Conservation (phyloP, 2,329 filamentous ascomycete genomes). For the Xylariaceae sp. region DNA sequence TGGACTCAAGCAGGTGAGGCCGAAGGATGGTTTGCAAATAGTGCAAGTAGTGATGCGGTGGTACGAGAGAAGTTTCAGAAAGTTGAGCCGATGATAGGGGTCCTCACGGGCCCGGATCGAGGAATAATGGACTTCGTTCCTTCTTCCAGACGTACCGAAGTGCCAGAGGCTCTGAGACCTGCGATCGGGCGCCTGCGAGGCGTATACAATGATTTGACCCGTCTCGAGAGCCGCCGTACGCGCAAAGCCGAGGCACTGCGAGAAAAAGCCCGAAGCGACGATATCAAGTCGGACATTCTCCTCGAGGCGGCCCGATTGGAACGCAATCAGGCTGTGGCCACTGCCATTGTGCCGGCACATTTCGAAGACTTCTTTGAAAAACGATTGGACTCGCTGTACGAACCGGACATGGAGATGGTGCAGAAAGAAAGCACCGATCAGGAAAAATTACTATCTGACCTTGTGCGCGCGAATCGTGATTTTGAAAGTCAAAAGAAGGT, state of each 20-base stretch:
- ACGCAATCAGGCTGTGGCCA: conserved; percentile 74
- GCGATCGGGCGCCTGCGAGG: conserved; percentile 75
- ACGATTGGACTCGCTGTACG: conserved; percentile 72
- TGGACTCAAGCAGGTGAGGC: conserved; percentile 76
- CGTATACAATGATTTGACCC: conserved; percentile 78
- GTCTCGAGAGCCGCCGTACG: conserved; percentile 76
- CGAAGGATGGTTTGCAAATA: conserved; percentile 76
- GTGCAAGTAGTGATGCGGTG: conserved; percentile 52
- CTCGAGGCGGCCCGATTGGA: conserved; percentile 82
- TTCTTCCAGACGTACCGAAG: conserved; percentile 73
- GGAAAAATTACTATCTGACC: conserved; percentile 63
- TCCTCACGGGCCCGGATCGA: conserved; percentile 77
- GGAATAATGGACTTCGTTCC: conserved; percentile 87
- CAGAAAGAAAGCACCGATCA: conserved; percentile 74
- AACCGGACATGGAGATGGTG: conserved; percentile 70
- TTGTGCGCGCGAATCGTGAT: conserved; percentile 73
- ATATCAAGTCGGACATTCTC: conserved; percentile 82
- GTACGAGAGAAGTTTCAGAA: conserved; percentile 77
- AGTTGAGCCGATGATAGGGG: conserved; percentile 69
- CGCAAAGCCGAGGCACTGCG: conserved; percentile 76
- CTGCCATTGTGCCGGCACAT: conserved; percentile 79
- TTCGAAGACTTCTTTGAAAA: conserved; percentile 90
- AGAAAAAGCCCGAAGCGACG: conserved; percentile 79
- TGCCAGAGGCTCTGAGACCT: conserved; percentile 76
- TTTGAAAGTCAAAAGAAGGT: conserved; percentile 71